phyloP scores from a whole-genome alignment of 23 red algal species.

The Pyropia haitanensis region DNA sequence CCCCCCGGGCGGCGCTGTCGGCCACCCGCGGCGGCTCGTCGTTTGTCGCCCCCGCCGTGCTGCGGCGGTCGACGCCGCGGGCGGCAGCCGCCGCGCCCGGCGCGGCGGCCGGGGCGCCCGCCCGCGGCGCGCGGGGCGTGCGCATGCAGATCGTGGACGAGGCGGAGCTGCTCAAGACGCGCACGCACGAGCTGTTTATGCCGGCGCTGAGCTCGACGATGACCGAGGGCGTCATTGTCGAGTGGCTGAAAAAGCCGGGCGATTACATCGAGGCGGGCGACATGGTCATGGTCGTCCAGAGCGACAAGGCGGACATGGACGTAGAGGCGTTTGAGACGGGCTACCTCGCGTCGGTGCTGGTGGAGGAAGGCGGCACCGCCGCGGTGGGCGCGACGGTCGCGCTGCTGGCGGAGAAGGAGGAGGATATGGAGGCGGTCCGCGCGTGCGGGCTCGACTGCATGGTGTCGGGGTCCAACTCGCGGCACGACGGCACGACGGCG shows the following conservation, averaged over 20 bases:
- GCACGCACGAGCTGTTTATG: conserved; percentile 92
- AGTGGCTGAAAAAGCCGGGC: conserved; percentile 94
- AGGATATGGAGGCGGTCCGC: conserved; percentile 69
- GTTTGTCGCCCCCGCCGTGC: too few relatives aligned
- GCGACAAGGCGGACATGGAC: conserved; percentile 99
- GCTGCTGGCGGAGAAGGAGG: conserved; percentile 81
- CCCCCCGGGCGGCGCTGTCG: too few relatives aligned
- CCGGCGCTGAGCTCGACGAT: conserved; percentile 99
- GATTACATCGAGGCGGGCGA: conserved; percentile 70
- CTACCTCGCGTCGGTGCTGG: conserved; percentile 71
- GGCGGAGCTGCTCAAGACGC: conserved; percentile 28
- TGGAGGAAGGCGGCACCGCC: conserved; percentile 79
- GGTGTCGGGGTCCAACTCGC: conserved; percentile 23
- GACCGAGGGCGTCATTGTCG: conserved; percentile 87
- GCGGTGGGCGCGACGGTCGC: conserved; percentile 74
- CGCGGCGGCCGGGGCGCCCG: neutral
- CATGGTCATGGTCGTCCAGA: conserved; percentile 87
- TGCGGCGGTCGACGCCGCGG: neutral
- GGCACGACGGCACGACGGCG: conserved; percentile 59
- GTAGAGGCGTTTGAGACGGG: conserved; percentile 87
- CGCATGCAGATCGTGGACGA: conserved; percentile 13
- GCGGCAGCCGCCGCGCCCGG: neutral
- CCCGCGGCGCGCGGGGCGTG: neutral
- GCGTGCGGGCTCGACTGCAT: conserved; percentile 51
- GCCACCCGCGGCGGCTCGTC: too few relatives aligned